Evolutionary conservation across 768 basidiomycete species (phyloP).

Genomic region (Leccinum subtestaceum): DNA sequence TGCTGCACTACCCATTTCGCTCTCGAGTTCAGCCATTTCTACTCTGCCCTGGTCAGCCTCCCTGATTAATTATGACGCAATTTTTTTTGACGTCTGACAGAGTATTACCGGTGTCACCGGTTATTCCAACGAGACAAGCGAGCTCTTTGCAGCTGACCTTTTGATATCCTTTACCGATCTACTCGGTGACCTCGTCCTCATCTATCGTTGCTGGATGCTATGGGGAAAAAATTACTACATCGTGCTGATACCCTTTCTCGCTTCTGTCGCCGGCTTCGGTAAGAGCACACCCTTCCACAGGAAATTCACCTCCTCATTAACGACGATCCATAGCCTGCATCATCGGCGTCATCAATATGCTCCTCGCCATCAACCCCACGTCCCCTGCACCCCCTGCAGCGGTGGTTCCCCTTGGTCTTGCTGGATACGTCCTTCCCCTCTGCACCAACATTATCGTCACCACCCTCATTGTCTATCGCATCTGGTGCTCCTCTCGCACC

Average conservation of each 20-base stretch:
- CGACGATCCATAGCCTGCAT: conserved; percentile 26
- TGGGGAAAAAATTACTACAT: conserved; percentile 37
- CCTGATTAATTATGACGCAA: neutral
- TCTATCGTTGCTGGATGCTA: conserved; percentile 44
- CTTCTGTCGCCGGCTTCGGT: conserved; percentile 36
- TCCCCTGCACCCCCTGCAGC: conserved; percentile 35
- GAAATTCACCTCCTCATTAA: neutral
- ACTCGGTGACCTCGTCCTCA: conserved; percentile 34
- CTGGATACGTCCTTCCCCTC: conserved; percentile 38
- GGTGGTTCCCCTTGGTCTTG: conserved; percentile 36
- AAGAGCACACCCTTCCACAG: conserved; percentile 5
- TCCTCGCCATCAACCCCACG: conserved; percentile 27
- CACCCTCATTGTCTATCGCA: conserved; percentile 38
- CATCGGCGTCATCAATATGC: conserved; percentile 27
- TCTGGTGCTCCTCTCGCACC: conserved; percentile 31
- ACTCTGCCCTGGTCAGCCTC: conserved; percentile 30
- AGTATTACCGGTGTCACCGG: conserved; percentile 23
- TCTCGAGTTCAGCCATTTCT: conserved; percentile 37
- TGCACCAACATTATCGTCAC: conserved; percentile 43
- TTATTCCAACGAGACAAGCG: conserved; percentile 31
- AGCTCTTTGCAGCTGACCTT: conserved; percentile 34
- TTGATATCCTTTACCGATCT: conserved; percentile 38
- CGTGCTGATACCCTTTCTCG: conserved; percentile 34
- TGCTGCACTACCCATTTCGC: conserved; percentile 34
- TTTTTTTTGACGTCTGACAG: conserved; percentile 13